A percentile compares a stretch with the other conserved stretches of the same genome.
Evolutionary conservation across 2,329 filamentous ascomycete genomes (phyloP).

Genomic region (Fusarium citri): DNA sequence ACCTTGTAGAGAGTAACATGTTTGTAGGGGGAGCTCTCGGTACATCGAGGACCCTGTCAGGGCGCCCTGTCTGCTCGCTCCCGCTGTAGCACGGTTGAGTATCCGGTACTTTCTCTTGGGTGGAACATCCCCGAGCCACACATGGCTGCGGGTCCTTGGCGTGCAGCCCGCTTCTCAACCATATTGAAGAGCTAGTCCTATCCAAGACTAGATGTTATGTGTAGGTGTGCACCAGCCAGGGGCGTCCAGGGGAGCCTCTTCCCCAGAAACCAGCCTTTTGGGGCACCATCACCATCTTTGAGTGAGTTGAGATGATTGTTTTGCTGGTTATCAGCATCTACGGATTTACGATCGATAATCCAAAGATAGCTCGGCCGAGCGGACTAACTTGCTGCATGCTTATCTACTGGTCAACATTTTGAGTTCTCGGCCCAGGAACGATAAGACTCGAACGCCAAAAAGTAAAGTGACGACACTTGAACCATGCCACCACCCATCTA

Average conservation of each 20-base stretch:
- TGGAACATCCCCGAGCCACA: slow-evolving; percentile 44
- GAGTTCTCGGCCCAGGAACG: slow-evolving; percentile 29
- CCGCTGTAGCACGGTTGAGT: slow-evolving; percentile 38
- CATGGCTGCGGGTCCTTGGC: slow-evolving; percentile 45
- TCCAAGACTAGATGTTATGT: slow-evolving; percentile 38
- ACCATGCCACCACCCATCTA: slow-evolving; percentile 14
- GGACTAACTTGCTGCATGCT: slow-evolving; percentile 28
- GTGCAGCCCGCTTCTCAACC: slow-evolving; percentile 57
- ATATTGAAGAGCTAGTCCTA: slow-evolving; percentile 53
- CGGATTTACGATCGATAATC: slow-evolving; percentile 36
- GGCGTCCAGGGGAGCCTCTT: slow-evolving; percentile 44
- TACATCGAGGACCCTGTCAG: slow-evolving; percentile 36
- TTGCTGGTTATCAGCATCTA: slow-evolving; percentile 36
- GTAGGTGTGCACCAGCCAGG: slow-evolving; percentile 41
- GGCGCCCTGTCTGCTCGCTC: slow-evolving; percentile 24
- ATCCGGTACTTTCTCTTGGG: slow-evolving; percentile 42
- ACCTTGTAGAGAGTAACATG: slow-evolving; percentile 20
- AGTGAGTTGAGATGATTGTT: slow-evolving; percentile 24
- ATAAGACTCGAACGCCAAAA: slow-evolving; percentile 27
- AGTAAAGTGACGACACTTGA: slow-evolving; percentile 40
- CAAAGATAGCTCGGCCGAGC: slow-evolving; percentile 45
- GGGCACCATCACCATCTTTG: slow-evolving; percentile 46
- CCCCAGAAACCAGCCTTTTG: slow-evolving; percentile 49
- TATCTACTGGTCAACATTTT: slow-evolving; percentile 37
- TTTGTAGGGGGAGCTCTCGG: slow-evolving; percentile 33